Base-by-base conservation (phyloP, 208 protist genomes). In the Acanthamoeba lugdunensis region DNA sequence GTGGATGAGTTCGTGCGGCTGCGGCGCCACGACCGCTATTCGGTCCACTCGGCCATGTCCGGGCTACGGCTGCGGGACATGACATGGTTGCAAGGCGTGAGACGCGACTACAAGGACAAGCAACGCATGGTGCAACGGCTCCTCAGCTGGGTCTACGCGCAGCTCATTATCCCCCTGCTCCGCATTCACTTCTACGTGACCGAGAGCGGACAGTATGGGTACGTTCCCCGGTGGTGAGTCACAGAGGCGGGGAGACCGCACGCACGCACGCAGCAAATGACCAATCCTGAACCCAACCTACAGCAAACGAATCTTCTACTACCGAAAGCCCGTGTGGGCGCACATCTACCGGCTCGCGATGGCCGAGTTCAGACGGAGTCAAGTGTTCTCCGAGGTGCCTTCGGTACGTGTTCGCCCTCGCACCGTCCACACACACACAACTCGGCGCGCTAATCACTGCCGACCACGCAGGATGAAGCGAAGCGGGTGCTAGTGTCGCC, bases 101-200 rank as follows among this genome's bases (percentile, higher is more conserved):
- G 75, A 11, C 37, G 45, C 4, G 4, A 8, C 4, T 85, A 90
- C 58, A 7, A n/a, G 25, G 84, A 90, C 84, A 90, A 90, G 58
- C 84, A 90, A 18, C 61, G 6, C 41, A 56, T 85, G 25, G 77
- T 85, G 23, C 77, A 85, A 41, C 77, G 77, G 8, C 48, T 85
- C n/a, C 37, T 85, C 23, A 93, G 90, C 25, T 93, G 90, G 90
- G 48, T 84, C 30, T 93, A 84, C 52, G 8, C 33, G 25, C 54
- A 84, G 33, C 14, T 93, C 14, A 52, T 93, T 33, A 52, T 93
- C 18, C 90, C 90, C 2, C 52, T 93, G 9, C 30, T 93, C 18
- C 90, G 90, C 33, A 93, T 85, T 50, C 65, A 93, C 45, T 93
- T 93, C 52, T 93, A 93, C 50, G 73, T 93, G 7, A 93, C 90